Evolutionary conservation across 1,284 basidiomycete species (phyloP), one percentile per base, ranked within the genome.

Genomic region (Puccinia horiana): DNA sequence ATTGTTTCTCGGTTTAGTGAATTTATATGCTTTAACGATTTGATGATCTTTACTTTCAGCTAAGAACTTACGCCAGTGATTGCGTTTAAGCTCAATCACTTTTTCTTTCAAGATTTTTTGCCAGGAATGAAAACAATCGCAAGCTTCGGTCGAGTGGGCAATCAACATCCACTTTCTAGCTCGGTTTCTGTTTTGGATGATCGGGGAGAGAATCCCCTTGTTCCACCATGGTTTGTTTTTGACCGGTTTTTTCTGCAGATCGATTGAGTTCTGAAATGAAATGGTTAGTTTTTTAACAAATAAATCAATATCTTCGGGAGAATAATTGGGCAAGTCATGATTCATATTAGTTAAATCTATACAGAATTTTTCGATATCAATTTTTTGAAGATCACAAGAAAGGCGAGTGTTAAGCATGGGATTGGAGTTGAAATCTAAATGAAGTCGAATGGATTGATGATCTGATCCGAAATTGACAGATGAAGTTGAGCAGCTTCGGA

Each of bases 11-110:
- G n/a, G 4, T 54, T 61, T 52, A 12, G 37, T 63, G 35, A 56
- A 76, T 26, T 37, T 37, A 44, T 42, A 76, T 9, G 74, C 74
- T 58, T 18, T 56, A 37, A 58, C 61, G 8, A 40, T 61, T 9
- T 56, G 52, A 12, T 61, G 32, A 40, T 40, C n/a, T 32, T 40
- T 37, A 20, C 3, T 35, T 42, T 58, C 26, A 58, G 74, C 49
- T 29, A 76, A 40, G 40, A 76, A 76, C 20, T 37, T 61, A 29
- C 54, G 26, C 74, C 74, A 76, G 35, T 76, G 74, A 54, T 58
- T 61, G 8, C 54, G 6, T 63, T 76, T 76, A 12, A 61, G n/a
- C 26, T 76, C 74, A 37, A 26, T 32, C 11, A 76, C 35, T 63
- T 42, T 76, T 11, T 58, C 11, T 32, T 40, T 49, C 16, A 76